Base-by-base conservation (phyloP, 495 filamentous ascomycete genomes). In the Terfezia boudieri region DNA sequence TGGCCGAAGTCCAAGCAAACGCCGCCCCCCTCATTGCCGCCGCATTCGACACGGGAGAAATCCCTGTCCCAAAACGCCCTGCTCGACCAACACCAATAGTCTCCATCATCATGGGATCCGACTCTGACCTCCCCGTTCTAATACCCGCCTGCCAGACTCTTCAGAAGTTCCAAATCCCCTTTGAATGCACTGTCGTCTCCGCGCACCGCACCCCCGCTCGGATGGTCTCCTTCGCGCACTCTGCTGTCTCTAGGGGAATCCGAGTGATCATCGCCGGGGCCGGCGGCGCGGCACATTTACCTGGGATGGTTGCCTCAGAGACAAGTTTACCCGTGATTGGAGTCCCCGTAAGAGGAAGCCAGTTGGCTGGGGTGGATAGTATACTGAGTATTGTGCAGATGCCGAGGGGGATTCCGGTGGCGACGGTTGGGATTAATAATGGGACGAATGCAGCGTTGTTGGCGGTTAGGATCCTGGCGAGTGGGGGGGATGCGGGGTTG, bases 201-300 rank as follows among this genome's bases (percentile, higher is more conserved):
- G 90, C 90, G 8, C 90, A 98, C 68, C 79, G 90, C 57, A 96
- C 89, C 32, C 86, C 87, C 12, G 72, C 79, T 59, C 78, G 74
- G 59, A 94, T 98, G 84, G 78, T 78, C 59, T 62, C 75, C 17
- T 88, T 85, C 64, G 84, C 84, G 32, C 73, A 74, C 50, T 69
- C 72, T 43, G 85, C 87, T 22, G 76, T 76, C 3, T 72, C 69
- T 10, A 71, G 75, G 1, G 83, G 84, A 26, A 75, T 93, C 69
- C 82, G 83, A 67, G 86, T 90, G 43, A 87, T 96, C 66, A 93
- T 98, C 65, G 89, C 90, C 0, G 89, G 87, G 10, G 90, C 92
- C 14, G 89, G 88, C 49, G 89, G 90, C 41, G 87, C 87, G 1
- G 89, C 89, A 11, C 85, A 93, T 67, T 70, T 94, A 7, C 90